Conservation (phyloP, 768 basidiomycete genomes). For the Phylloporus scabripes region DNA sequence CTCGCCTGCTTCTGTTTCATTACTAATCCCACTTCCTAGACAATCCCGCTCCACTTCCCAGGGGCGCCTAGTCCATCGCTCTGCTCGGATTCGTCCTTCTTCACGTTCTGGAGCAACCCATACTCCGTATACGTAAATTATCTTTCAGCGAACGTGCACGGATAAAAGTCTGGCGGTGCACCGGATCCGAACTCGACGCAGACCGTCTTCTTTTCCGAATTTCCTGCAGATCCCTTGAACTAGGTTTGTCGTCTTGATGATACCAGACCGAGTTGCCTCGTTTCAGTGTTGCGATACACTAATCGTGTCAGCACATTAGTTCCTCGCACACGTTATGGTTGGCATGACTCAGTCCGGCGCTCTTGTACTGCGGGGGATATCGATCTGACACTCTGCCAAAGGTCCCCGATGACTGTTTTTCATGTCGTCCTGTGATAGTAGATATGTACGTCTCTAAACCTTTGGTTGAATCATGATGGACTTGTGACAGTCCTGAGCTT, state of each 20-base stretch:
- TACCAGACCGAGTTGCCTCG: too few species aligned
- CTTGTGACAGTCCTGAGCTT: not conserved
- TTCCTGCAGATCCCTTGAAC: not conserved
- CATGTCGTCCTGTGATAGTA: not conserved
- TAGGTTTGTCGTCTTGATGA: not conserved
- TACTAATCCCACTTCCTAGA: not conserved
- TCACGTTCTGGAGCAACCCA: not conserved
- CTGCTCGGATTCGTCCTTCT: not conserved
- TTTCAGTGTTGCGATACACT: not conserved
- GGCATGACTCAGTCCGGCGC: not conserved
- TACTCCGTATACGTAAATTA: not conserved
- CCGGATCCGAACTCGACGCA: not conserved
- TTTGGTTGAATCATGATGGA: too few species aligned
- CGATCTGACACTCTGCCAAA: not conserved
- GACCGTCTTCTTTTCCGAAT: not conserved
- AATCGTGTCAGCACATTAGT: too few species aligned
- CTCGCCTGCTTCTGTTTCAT: not conserved
- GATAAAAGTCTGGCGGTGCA: not conserved
- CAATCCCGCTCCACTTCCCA: too few species aligned
- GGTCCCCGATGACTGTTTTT: not conserved
- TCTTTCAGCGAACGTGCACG: not conserved
- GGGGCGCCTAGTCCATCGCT: too few species aligned
- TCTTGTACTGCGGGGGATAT: not conserved
- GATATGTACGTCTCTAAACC: not conserved
- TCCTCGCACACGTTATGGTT: too few species aligned